A percentile compares a stretch with the other conserved stretches of the same genome.
Conservation (phyloP, 2,329 filamentous ascomycete species). For the Lomentospora prolificans region DNA sequence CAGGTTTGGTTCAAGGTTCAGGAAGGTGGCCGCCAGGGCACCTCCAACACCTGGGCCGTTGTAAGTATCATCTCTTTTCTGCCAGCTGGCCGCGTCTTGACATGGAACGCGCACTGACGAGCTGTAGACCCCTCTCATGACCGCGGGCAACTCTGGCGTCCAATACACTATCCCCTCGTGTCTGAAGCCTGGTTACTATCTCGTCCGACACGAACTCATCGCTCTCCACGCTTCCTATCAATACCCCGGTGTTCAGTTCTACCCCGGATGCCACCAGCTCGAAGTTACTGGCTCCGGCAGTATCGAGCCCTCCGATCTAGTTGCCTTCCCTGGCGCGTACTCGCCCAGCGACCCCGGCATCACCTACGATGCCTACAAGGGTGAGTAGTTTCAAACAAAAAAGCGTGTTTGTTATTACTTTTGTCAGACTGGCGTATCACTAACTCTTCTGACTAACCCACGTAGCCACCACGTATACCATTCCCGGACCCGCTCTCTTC, state of each 20-base stretch:
- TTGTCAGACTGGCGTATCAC: neutral
- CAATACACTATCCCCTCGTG: constrained; percentile 45
- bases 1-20: constrained; percentile 10
- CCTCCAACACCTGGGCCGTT: constrained; percentile 36
- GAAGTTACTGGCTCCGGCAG: constrained; percentile 38
- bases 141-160: constrained; percentile 30
- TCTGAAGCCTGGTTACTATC: constrained; percentile 43
- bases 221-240: constrained; percentile 37
- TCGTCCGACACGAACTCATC: constrained; percentile 48
- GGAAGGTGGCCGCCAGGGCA: constrained; percentile 38
- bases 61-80: constrained; percentile 17
- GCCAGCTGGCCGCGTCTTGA: neutral
- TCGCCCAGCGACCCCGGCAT: constrained; percentile 38
- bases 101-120: neutral
- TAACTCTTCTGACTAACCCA: neutral
- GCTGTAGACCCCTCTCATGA: constrained; percentile 31
- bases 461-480: neutral
- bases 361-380: constrained; percentile 41
- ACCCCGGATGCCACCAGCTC: constrained; percentile 48
- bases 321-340: constrained; percentile 45
- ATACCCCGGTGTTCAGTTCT: constrained; percentile 47
- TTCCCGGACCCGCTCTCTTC: neutral
- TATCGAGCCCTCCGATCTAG: constrained; percentile 30
- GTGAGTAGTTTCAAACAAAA: constrained; percentile 16
- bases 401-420: neutral